phyloP scores from a whole-genome alignment of 2,329 filamentous ascomycete species.

The Calcarisporium arbuscula region DNA sequence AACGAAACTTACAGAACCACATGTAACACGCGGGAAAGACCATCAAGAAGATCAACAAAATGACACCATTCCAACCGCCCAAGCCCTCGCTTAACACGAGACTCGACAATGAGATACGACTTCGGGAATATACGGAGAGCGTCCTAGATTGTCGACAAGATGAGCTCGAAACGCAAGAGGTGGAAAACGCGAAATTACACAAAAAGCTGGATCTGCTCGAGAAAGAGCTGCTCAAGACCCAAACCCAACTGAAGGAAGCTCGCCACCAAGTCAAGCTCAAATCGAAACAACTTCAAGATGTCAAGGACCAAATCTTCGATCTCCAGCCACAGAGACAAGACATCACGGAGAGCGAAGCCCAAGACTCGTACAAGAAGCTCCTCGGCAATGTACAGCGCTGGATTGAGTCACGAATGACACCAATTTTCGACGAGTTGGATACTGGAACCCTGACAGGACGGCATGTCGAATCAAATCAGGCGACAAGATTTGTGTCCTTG shows the following conservation, averaged over 20 bases:
- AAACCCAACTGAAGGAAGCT: slow-evolving; percentile 24
- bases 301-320: slow-evolving; percentile 24
- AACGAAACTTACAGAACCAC: no score
- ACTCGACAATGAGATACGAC: slow-evolving; percentile 22
- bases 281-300: slow-evolving; percentile 22
- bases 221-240: slow-evolving; percentile 22
- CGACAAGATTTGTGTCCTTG: slow-evolving; percentile 24
- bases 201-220: slow-evolving; percentile 22
- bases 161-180: slow-evolving; percentile 25
- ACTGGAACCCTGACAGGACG: no score
- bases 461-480: slow-evolving; percentile 19
- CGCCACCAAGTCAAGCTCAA: slow-evolving; percentile 19
- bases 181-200: slow-evolving; percentile 19
- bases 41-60: no score
- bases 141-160: slow-evolving; percentile 29
- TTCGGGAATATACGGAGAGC: slow-evolving; percentile 28
- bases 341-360: slow-evolving; percentile 28
- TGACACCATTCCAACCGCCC: no score
- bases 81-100: slow-evolving; percentile 20
- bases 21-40: no score
- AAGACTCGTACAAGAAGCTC: slow-evolving; percentile 25
- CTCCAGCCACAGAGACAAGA: slow-evolving; percentile 26
- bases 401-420: slow-evolving; percentile 27
- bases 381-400: slow-evolving; percentile 28
- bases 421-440: slow-evolving; percentile 25